A percentile compares a stretch with the other conserved stretches of the same genome.
Conservation (phyloP, 2,329 filamentous ascomycete genomes). For the Penicillium sp. region DNA sequence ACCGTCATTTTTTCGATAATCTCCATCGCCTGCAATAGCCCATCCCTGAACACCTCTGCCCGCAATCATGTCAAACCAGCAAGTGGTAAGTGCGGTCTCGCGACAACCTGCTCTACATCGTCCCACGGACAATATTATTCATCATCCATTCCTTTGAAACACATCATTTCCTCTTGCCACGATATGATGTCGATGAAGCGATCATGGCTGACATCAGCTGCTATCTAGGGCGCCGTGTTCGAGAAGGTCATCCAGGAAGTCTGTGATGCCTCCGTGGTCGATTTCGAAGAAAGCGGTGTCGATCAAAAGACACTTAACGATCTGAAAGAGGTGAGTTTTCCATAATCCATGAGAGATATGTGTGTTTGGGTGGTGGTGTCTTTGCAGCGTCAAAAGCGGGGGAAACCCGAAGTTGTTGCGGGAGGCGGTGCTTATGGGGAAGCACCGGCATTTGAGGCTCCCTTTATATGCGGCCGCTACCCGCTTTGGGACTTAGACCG, state of each 20-base stretch:
- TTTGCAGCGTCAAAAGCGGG: constrained; percentile 38
- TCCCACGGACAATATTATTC: constrained; percentile 21
- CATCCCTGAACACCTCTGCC: not conserved
- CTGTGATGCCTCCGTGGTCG: constrained; percentile 82
- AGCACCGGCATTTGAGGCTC: constrained; percentile 38
- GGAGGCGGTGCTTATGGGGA: constrained; percentile 38
- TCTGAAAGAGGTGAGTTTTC: constrained; percentile 70
- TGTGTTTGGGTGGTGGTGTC: constrained; percentile 12
- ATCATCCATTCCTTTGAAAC: not conserved
- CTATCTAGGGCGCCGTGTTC: constrained; percentile 68
- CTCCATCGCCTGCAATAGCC: constrained; percentile 18
- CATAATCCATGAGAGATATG: constrained; percentile 3
- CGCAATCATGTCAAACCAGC: constrained; percentile 45
- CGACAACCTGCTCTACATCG: constrained; percentile 19
- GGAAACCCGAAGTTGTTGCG: constrained; percentile 30
- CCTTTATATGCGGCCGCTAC: constrained; percentile 38
- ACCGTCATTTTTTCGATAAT: constrained; percentile 18
- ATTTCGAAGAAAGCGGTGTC: constrained; percentile 95
- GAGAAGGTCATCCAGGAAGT: constrained; percentile 89
- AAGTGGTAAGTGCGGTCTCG: constrained; percentile 44
- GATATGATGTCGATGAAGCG: not conserved
- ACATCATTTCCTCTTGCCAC: not conserved
- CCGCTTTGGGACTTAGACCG: constrained; percentile 26
- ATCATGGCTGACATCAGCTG: constrained; percentile 28
- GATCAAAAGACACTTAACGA: constrained; percentile 82